phyloP scores from a whole-genome alignment of 306 rosid genomes.

The Rosa lucieae region DNA sequence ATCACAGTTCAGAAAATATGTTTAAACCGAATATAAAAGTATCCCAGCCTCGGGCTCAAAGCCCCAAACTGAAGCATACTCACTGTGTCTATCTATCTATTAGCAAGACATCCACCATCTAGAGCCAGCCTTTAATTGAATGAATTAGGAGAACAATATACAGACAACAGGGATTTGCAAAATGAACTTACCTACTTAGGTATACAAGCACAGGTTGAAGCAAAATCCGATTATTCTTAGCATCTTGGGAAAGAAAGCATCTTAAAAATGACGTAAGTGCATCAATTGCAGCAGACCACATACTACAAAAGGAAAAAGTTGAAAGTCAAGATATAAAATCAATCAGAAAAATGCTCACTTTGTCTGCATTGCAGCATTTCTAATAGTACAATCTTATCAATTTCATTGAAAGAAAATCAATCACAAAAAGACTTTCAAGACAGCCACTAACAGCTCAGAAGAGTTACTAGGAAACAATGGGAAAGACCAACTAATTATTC shows the following conservation, averaged over 20 bases:
- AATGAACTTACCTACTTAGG: slow-evolving; percentile 73
- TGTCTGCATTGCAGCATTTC: neutral
- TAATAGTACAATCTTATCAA: neutral
- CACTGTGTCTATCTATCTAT: neutral
- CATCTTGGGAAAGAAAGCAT: slow-evolving; percentile 68
- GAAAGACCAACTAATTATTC: neutral
- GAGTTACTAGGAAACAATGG: neutral
- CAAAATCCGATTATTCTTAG: slow-evolving; percentile 53
- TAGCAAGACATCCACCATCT: neutral
- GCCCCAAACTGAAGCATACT: slow-evolving; percentile 17
- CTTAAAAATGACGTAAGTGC: slow-evolving; percentile 83
- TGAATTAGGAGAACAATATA: neutral
- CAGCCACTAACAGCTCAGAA: neutral
- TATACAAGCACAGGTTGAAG: slow-evolving; percentile 92
- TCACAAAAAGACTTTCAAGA: neutral
- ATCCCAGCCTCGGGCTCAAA: slow-evolving; percentile 21
- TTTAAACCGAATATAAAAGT: slow-evolving; percentile 13
- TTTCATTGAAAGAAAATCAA: neutral
- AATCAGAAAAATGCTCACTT: neutral
- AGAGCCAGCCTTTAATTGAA: neutral
- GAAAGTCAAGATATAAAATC: slow-evolving; percentile 7
- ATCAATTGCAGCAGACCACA: slow-evolving; percentile 94
- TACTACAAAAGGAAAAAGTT: slow-evolving; percentile 50
- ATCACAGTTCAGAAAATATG: slow-evolving; percentile 29
- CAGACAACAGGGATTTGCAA: neutral